Evolutionary conservation across 257 asterid species (phyloP).

Genomic region (Nemophila menziesii): DNA sequence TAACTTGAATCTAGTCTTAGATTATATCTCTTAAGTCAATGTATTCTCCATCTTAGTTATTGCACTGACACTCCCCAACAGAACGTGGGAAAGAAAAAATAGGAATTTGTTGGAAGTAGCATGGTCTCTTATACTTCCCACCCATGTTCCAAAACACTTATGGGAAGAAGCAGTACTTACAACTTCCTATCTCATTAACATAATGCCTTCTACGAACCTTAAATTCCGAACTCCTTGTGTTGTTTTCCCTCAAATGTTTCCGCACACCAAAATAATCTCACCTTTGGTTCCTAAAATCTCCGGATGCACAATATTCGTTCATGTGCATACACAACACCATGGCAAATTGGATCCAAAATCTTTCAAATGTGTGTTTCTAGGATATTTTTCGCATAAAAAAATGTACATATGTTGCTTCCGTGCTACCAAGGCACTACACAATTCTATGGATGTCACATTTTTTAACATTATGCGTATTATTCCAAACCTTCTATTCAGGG

Average conservation of each 20-base stretch:
- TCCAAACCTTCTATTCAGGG: neutral
- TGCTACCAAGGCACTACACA: neutral
- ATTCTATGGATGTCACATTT: neutral
- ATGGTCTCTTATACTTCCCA: conserved; percentile 4
- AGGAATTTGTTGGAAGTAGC: conserved; percentile 4
- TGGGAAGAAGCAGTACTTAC: neutral
- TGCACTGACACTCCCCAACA: too few species aligned
- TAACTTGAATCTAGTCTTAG: neutral
- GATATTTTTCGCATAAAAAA: conserved; percentile 6
- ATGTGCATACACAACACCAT: neutral
- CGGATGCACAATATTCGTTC: neutral
- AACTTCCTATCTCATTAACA: neutral
- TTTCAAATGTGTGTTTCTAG: neutral
- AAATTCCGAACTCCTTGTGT: too few species aligned
- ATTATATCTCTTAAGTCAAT: neutral
- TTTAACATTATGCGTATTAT: conserved; percentile 2
- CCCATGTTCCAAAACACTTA: neutral
- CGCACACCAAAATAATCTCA: too few species aligned
- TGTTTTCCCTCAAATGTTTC: too few species aligned
- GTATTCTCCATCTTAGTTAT: too few species aligned
- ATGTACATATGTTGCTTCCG: conserved; percentile 4
- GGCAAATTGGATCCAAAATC: conserved; percentile 6
- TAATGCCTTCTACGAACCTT: neutral
- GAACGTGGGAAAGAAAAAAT: conserved; percentile 10
- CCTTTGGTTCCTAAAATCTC: neutral